Base-by-base conservation (phyloP, 2,329 filamentous ascomycete species). In the Dactylellina drechsleri region DNA sequence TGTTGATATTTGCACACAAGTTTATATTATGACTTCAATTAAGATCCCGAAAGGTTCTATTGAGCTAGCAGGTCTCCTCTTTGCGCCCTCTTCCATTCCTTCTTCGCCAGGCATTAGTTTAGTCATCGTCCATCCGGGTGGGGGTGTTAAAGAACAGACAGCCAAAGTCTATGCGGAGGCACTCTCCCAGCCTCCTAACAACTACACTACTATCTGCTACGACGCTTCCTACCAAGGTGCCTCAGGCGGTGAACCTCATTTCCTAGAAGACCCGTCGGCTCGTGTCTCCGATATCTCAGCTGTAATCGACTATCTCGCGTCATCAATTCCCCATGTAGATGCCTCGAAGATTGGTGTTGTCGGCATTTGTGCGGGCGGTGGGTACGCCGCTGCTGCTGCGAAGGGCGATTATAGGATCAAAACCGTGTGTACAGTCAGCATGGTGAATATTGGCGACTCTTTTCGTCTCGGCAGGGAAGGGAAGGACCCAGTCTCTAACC, bases 221-320 rank as follows among this genome's bases (percentile, higher is more conserved):
- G 83, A 84, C 62, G 80, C 82, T 4, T 80, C 80, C 1, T 82
- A 82, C 59, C 82, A 83, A 65, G 82, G 83, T 23, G 81, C 81
- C 62, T 80, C 77, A 28, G 79, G 68, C 6, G 83, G 83, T 7
- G 62, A 79, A 43, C 83, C 83, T 2, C 81, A 80, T 7, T 66
- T 71, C 15, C 80, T 83, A 0, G 83, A 84, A 77, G 80, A 83
- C 65, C 82, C 83, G 1, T 16, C n/a, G 23, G 80, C 82, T 56
- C 79, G 82, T 3, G 82, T 80, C 15, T 80, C 82, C 45, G 83
- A 84, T 58, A 77, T 81, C 59, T 80, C 79, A 40, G 66, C 75
- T 49, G 83, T 80, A 8, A 81, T 83, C 6, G 80, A 79, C 28
- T 84, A 81, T 71, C 77, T 83, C 1, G 43, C 77, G 1, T 79